Conservation (phyloP, 139 green algal species). For the Chlamydomonas urium region DNA sequence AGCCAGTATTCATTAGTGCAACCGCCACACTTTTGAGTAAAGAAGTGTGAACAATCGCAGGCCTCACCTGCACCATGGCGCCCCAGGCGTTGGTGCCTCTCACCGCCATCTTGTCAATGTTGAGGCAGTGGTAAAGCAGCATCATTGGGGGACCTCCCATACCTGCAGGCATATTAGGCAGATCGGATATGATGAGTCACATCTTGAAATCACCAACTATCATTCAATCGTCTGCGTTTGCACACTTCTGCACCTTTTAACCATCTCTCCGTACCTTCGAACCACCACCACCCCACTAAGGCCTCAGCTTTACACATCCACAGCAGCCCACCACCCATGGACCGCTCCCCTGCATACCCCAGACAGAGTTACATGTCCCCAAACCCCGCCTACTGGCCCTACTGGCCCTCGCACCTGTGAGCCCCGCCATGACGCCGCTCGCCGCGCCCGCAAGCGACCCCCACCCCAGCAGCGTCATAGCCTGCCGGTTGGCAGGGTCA, state of each 20-base stretch:
- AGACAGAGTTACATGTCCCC: no score
- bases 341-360: no score
- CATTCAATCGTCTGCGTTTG: no score
- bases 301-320: no score
- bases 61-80: constrained; percentile 18
- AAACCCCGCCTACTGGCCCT: no score
- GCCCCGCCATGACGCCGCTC: background rate
- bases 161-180: constrained; percentile 9
- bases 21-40: no score
- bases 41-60: background rate
- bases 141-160: constrained; percentile 30
- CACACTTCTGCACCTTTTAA: no score
- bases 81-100: constrained; percentile 16
- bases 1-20: no score
- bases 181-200: background rate
- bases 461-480: constrained; percentile 8
- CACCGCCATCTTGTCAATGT: constrained; percentile 18
- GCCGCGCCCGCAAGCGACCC: background rate
- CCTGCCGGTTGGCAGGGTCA: background rate
- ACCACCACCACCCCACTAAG: no score
- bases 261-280: no score
- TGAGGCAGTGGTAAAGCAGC: constrained; percentile 17
- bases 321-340: no score
- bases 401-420: background rate
- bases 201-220: no score